A percentile compares a stretch with the other conserved stretches of the same genome.
Conservation (phyloP, 1,284 basidiomycete species). For the Kwoniella shivajii region DNA sequence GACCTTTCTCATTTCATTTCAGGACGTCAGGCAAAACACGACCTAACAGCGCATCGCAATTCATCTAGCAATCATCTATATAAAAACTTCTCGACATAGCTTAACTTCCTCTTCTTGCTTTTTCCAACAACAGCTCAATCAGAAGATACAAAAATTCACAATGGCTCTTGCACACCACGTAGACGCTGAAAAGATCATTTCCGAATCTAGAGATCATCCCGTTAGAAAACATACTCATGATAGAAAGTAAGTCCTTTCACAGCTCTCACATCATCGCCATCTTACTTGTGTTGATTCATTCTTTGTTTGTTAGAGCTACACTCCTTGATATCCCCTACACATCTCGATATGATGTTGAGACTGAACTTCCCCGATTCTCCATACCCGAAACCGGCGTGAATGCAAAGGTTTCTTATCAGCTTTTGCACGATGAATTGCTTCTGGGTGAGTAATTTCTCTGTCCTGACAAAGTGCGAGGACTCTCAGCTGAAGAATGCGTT, state of each 20-base stretch:
- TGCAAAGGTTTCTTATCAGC: slow-evolving; percentile 64
- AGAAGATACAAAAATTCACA: slow-evolving; percentile 8
- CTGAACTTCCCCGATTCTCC: slow-evolving; percentile 51
- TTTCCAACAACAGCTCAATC: neutral
- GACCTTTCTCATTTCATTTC: no score
- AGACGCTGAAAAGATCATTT: slow-evolving; percentile 50
- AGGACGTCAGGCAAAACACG: slow-evolving; percentile 1
- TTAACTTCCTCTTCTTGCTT: neutral
- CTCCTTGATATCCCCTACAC: slow-evolving; percentile 46
- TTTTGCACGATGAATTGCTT: slow-evolving; percentile 80
- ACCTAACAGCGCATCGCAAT: slow-evolving; percentile 1
- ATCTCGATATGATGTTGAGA: slow-evolving; percentile 45
- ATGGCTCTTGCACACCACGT: slow-evolving; percentile 51
- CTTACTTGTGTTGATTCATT: neutral
- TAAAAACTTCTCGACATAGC: neutral
- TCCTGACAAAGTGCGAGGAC: no score
- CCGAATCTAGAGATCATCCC: slow-evolving; percentile 42
- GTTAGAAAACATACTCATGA: slow-evolving; percentile 37
- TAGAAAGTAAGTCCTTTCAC: slow-evolving; percentile 21
- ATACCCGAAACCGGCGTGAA: slow-evolving; percentile 54
- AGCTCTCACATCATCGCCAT: neutral
- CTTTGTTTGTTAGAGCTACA: slow-evolving; percentile 22
- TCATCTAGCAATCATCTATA: neutral
- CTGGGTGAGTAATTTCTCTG: slow-evolving; percentile 53
- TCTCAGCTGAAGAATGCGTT: no score